Evolutionary conservation across 257 asterid genomes (phyloP), one percentile per base, ranked within the genome.

Genomic region (Plantago major): DNA sequence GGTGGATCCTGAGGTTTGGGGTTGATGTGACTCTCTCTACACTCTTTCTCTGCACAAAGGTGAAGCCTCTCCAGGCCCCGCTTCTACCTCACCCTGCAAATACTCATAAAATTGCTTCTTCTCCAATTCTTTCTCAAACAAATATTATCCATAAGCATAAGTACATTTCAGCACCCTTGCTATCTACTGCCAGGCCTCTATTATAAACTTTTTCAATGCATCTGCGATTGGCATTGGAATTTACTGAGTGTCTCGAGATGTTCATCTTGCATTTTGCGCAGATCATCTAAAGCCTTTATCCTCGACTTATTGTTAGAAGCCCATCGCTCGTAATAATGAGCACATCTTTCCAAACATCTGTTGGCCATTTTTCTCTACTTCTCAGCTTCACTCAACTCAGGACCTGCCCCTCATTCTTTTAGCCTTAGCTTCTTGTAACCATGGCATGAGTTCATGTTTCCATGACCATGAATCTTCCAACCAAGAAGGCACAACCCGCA

Each of bases 21-120:
- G 3, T 1, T 49, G 65, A 91, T 90, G 77, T 68, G 84, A 11
- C 66, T 84, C 67, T 78, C n/a, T n/a, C n/a, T 89, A 42, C 85
- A 81, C 68, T 90, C 96, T 80, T 90, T 82, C 80, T 90, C 97
- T 1, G 94, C 94, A 69, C 97, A 90, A 69, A 85, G 96, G 71
- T 90, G 97, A 60, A 90, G 97, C 71, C 95, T 75, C 74, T 88
- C 96, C 80, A 91, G 75, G 44, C 95, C n/a, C 97, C 46, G 93
- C 74, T 74, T 88, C 98, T 3, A 97, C 97, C 76, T 92, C 95
- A 37, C 98, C 96, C 78, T 91, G 98, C 67, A 91, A 69, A 76
- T 91, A 86, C 82, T 88, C 96, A 65, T 88, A 90, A 65, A 90
- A 88, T 73, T 72, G 5, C 40, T 33, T 33, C 40, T 33, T 82